Evolutionary conservation across 805 yeast species (phyloP).

Genomic region (Saccharomycopsis javanensis): DNA sequence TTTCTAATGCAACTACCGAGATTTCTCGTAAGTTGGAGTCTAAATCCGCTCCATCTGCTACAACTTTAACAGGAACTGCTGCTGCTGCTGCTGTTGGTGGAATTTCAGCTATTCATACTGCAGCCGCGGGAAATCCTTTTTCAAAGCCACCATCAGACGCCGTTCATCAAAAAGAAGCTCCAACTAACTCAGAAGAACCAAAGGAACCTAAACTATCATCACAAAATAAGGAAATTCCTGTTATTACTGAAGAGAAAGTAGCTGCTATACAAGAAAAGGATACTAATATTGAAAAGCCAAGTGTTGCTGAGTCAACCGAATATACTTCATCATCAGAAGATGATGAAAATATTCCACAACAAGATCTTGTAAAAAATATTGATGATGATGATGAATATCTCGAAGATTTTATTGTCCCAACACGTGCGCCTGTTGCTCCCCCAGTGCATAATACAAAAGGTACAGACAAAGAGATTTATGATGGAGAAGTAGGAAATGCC

Average conservation of each 20-base stretch:
- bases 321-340: slow-evolving; percentile 32
- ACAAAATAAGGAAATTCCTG: not conserved
- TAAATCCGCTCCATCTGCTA: slow-evolving; percentile 22
- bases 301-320: slow-evolving; percentile 38
- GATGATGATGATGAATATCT: slow-evolving; percentile 12
- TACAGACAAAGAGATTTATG: not conserved
- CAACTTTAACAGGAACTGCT: slow-evolving; percentile 26
- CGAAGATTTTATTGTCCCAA: not conserved
- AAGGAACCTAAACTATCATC: not conserved
- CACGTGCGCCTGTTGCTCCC: not conserved
- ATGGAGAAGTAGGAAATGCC: not conserved
- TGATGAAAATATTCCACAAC: slow-evolving; percentile 34
- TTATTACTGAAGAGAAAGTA: not conserved
- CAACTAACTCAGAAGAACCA: not conserved
- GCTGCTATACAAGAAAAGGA: not conserved
- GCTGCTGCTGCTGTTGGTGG: slow-evolving; percentile 22
- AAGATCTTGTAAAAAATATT: slow-evolving; percentile 35
- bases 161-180: not conserved
- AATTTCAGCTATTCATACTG: slow-evolving; percentile 17
- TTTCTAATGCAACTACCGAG: not conserved
- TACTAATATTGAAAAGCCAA: not conserved
- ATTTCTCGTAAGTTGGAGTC: slow-evolving; percentile 14
- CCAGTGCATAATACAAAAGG: not conserved
- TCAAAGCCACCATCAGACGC: not conserved
- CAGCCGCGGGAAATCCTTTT: not conserved